phyloP scores from a whole-genome alignment of 768 basidiomycete genomes.

The Chlorophyllum brunneum region DNA sequence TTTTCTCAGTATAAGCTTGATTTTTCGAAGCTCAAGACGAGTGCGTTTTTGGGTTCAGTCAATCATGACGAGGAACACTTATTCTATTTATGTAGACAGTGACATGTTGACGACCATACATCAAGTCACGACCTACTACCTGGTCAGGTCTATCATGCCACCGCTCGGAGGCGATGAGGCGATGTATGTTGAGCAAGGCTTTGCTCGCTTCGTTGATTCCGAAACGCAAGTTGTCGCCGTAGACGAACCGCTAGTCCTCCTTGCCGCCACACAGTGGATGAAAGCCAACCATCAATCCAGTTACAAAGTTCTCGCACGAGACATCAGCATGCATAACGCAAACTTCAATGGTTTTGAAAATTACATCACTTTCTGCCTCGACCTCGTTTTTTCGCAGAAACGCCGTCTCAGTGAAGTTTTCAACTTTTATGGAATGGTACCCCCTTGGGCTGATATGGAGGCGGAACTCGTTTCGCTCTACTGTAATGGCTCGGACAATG shows the following conservation, averaged over 20 bases:
- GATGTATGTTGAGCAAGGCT: constrained; percentile 40
- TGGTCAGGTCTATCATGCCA: constrained; percentile 37
- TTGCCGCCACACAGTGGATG: constrained; percentile 40
- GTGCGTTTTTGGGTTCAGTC: constrained; percentile 20
- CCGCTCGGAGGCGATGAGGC: constrained; percentile 37
- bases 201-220: constrained; percentile 39
- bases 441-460: constrained; percentile 30
- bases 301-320: constrained; percentile 35
- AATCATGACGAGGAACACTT: neutral
- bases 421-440: constrained; percentile 26
- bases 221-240: constrained; percentile 33
- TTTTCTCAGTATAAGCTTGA: constrained; percentile 35
- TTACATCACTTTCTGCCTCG: constrained; percentile 38
- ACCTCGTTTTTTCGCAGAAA: constrained; percentile 29
- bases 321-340: constrained; percentile 26
- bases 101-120: constrained; percentile 36
- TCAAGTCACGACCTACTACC: constrained; percentile 33
- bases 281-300: constrained; percentile 29
- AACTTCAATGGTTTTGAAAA: constrained; percentile 42
- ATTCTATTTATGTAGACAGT: constrained; percentile 22
- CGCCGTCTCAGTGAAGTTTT: constrained; percentile 33
- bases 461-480: constrained; percentile 35
- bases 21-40: constrained; percentile 38
- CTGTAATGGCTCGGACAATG: constrained; percentile 17
- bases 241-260: constrained; percentile 42